Conservation (phyloP, 2,329 filamentous ascomycete species). For the Botrytis cinerea region DNA sequence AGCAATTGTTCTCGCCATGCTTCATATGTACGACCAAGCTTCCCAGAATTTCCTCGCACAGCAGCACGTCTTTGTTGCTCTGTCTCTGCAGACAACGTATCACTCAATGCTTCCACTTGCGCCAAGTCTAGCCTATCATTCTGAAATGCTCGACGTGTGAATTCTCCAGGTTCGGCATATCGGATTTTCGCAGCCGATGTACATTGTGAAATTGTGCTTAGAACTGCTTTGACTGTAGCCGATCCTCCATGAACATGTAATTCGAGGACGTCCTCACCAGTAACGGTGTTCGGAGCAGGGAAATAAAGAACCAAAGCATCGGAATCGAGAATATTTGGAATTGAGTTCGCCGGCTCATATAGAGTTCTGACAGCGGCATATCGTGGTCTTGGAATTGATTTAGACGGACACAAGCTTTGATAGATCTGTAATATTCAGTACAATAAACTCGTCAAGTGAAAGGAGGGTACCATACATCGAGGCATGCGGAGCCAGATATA, state of each 20-base stretch:
- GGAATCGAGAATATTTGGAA: constrained; percentile 58
- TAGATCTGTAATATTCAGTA: constrained; percentile 56
- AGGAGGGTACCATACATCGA: constrained; percentile 52
- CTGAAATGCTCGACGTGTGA: constrained; percentile 88
- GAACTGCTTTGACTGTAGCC: constrained; percentile 83
- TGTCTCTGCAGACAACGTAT: constrained; percentile 69
- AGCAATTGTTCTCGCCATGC: constrained; percentile 76
- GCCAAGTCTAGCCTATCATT: constrained; percentile 83
- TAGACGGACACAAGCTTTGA: constrained; percentile 59
- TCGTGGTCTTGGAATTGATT: constrained; percentile 57
- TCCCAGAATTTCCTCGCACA: constrained; percentile 72
- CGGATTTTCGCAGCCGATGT: constrained; percentile 54
- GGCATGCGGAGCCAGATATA: constrained; percentile 77
- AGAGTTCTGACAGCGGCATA: constrained; percentile 74
- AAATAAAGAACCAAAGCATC: constrained; percentile 73
- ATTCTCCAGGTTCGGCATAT: constrained; percentile 93
- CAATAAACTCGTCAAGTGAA: constrained; percentile 14
- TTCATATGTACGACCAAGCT: constrained; percentile 76
- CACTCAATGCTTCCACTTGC: constrained; percentile 71
- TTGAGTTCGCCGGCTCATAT: constrained; percentile 55
- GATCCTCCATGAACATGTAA: constrained; percentile 91
- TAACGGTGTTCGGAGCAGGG: constrained; percentile 77
- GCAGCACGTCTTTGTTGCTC: constrained; percentile 91
- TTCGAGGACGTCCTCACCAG: constrained; percentile 90
- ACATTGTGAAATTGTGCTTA: constrained; percentile 70